These are phyloP conservation scores for Claviceps monticola DNA, from an alignment of 2,329 filamentous ascomycete species.

Conservation along the genomic window DNA sequence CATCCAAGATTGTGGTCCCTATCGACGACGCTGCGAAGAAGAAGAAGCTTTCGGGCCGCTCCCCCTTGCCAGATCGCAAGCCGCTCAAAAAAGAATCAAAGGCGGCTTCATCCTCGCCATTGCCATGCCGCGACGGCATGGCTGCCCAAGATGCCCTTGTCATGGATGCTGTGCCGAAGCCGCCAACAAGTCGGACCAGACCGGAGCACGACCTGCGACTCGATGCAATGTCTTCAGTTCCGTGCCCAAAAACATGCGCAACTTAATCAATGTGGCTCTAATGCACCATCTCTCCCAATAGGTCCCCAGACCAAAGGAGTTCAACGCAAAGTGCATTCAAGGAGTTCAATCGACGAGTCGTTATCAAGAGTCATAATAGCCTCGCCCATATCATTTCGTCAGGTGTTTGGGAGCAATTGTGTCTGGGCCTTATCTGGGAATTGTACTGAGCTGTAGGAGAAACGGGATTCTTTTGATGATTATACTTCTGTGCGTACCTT, in stretches of 20 bases:
- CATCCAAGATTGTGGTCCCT: constrained; percentile 24
- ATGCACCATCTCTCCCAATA: too few species aligned
- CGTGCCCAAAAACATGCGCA: constrained; percentile 25
- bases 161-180: constrained; percentile 4
- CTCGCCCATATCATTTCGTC: background rate
- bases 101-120: background rate
- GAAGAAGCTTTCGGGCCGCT: constrained; percentile 9
- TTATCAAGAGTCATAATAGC: background rate
- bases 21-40: constrained; percentile 6
- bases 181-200: constrained; percentile 8
- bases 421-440: background rate
- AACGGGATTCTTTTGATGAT: background rate
- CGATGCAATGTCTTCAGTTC: constrained; percentile 29
- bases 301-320: background rate
- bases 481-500: background rate
- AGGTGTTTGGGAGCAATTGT: background rate
- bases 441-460: background rate
- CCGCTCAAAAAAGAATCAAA: background rate
- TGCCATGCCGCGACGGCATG: background rate
- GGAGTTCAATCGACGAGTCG: background rate
- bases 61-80: constrained; percentile 3
- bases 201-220: background rate
- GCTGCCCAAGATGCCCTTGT: constrained; percentile 6
- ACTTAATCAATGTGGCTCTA: constrained; percentile 19
- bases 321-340: background rate